These are phyloP conservation scores for Chloranthus sessilifolius DNA, from an alignment of 164 flowering plant genomes.

Conservation along the genomic window DNA sequence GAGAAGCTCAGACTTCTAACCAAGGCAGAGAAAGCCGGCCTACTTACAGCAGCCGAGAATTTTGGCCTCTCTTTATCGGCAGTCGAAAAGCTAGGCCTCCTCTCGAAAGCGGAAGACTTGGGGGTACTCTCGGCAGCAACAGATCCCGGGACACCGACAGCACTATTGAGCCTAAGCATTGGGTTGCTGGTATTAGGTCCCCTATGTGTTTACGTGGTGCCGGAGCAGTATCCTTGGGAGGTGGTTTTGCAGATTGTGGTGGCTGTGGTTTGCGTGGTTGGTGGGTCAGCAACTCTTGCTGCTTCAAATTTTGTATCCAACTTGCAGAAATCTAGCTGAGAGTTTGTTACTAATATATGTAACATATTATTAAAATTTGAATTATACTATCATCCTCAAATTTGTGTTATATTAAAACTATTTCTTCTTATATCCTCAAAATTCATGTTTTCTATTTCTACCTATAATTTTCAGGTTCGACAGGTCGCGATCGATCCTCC, in stretches of 20 bases:
- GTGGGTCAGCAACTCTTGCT: slow-evolving; percentile 92
- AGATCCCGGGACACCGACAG: slow-evolving; percentile 65
- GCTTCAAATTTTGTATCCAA: slow-evolving; percentile 82
- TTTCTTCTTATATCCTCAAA: too few species aligned
- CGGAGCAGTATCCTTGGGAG: slow-evolving; percentile 75
- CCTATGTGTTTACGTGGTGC: slow-evolving; percentile 58
- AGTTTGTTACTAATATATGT: too few species aligned
- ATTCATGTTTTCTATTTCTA: too few species aligned
- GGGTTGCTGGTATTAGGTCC: slow-evolving; percentile 70
- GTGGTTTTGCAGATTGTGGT: slow-evolving; percentile 55
- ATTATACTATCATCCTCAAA: not conserved
- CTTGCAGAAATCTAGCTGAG: slow-evolving; percentile 62
- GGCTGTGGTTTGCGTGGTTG: slow-evolving; percentile 48
- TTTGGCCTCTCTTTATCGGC: slow-evolving; percentile 71
- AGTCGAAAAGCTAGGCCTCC: slow-evolving; percentile 80
- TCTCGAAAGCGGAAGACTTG: slow-evolving; percentile 80
- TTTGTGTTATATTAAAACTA: too few species aligned
- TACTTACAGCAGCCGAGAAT: slow-evolving; percentile 86
- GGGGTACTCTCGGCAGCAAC: slow-evolving; percentile 90
- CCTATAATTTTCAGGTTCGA: too few species aligned
- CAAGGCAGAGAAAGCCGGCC: slow-evolving; percentile 89
- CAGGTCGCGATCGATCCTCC: too few species aligned
- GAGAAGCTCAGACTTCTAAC: slow-evolving; percentile 84
- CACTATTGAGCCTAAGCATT: slow-evolving; percentile 52
- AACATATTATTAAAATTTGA: not conserved